Conservation (phyloP, 139 green algal genomes). For the Coelastrella sp. region DNA sequence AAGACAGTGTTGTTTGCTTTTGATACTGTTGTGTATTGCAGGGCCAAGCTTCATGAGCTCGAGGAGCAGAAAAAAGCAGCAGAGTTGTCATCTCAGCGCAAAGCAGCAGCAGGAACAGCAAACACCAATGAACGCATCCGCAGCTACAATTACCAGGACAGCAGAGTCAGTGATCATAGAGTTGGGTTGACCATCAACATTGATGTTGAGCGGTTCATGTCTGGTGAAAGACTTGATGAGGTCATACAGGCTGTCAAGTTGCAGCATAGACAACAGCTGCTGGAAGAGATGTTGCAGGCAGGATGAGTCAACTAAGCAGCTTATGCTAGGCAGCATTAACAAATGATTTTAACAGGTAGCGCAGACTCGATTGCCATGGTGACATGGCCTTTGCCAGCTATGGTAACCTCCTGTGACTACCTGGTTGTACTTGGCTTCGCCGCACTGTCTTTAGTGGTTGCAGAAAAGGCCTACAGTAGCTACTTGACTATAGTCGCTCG, state of each 20-base stretch:
- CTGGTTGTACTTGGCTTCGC: no score
- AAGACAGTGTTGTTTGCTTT: not conserved
- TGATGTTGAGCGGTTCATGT: slow-evolving; percentile 32
- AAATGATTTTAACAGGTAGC: no score
- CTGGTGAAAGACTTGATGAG: slow-evolving; percentile 32
- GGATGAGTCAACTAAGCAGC: no score
- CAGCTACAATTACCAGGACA: slow-evolving; percentile 93
- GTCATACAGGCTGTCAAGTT: slow-evolving; percentile 47
- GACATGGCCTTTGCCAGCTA: no score
- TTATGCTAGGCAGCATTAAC: no score
- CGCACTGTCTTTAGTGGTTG: no score
- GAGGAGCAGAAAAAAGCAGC: slow-evolving; percentile 61
- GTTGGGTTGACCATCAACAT: slow-evolving; percentile 24
- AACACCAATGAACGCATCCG: slow-evolving; percentile 92
- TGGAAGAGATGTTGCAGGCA: slow-evolving; percentile 44
- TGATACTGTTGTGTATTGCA: not conserved
- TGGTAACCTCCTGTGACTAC: no score
- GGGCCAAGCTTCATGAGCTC: slow-evolving; percentile 51
- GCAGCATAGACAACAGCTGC: slow-evolving; percentile 42
- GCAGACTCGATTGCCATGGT: no score
- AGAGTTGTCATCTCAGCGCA: slow-evolving; percentile 57
- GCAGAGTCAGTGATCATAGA: slow-evolving; percentile 70
- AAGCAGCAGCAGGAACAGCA: slow-evolving; percentile 79
- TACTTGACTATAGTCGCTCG: no score
- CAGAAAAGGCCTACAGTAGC: no score